Conservation (phyloP, 371 early-diverging fungal species). For the Mucor racemosus region DNA sequence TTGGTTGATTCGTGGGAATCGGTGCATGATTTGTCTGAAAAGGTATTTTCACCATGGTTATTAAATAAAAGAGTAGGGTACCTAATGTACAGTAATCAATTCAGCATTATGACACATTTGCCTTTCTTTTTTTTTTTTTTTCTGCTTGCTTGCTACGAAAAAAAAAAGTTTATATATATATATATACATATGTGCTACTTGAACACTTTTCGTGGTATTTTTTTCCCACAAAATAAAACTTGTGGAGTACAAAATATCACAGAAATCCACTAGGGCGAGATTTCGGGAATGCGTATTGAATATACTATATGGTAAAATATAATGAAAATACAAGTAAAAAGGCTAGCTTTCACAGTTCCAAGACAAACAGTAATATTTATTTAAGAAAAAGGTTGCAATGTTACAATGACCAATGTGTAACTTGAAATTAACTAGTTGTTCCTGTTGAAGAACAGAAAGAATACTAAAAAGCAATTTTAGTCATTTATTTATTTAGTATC, state of each 20-base stretch:
- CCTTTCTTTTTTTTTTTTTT: neutral
- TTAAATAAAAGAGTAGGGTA: neutral
- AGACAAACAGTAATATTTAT: neutral
- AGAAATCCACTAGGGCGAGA: neutral
- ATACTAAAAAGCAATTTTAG: neutral
- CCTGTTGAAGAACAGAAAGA: neutral
- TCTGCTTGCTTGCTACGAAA: neutral
- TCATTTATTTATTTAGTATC: too few species aligned
- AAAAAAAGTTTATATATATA: neutral
- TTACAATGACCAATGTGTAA: neutral
- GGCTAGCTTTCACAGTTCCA: neutral
- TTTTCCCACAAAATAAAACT: slow-evolving; percentile 5
- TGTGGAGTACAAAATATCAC: neutral
- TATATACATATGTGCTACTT: neutral
- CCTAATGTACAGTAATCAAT: neutral
- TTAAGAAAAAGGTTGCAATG: neutral
- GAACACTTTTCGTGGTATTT: neutral
- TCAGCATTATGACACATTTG: slow-evolving; percentile 1
- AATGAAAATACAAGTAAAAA: neutral
- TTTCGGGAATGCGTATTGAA: neutral
- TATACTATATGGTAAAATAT: neutral
- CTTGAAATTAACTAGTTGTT: neutral
- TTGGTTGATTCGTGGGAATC: neutral
- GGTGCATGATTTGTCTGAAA: too few species aligned
- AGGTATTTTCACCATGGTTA: neutral